Evolutionary conservation across 768 basidiomycete species (phyloP), one percentile per base, ranked within the genome.

Genomic region (Tubosaeta brunneosetosa): DNA sequence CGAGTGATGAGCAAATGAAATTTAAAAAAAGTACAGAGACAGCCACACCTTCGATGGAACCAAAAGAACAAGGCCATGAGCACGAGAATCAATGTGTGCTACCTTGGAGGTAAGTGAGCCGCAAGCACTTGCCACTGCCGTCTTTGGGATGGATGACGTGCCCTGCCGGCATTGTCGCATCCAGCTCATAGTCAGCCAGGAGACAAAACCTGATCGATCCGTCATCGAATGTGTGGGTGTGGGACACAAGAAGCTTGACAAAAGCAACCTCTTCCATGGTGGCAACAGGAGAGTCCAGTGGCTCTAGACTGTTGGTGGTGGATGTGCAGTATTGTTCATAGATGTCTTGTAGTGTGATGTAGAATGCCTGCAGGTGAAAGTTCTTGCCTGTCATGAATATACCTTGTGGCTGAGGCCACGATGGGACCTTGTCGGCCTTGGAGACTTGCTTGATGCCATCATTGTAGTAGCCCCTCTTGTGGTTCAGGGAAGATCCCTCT

Each of bases 211-310:
- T 17, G 0, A 51, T 29, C 1, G 12, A 13, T 3, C 13, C 17
- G 2, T 19, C 17, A 1, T 51, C 43, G 5, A 51, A 12, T 52
- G 38, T 3, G 31, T 22, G 3, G 8, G 41, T 38, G 37, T 7
- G 22, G 16, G 44, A 46, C 6, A 19, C 31, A 1, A 52, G 11
- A n/a, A 52, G 38, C 22, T 32, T 25, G 44, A 32, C 31, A 2
- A 52, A 52, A 3, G 37, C 38, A 2, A 52, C 12, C 3, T 19
- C 36, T 34, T 51, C 44, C 51, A 51, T 51, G 38, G 27, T 33
- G 14, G 46, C 7, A 6, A 29, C 29, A 9, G 25, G 45, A 29
- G 50, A 6, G 9, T 26, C 41, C 14, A 13, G 12, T 4, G 44
- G 38, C 36, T 37, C n/a, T n/a, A n/a, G n/a, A 22, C 22, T 22